A percentile compares a stretch with the other conserved stretches of the same genome.
phyloP scores from a whole-genome alignment of 1,284 basidiomycete genomes.

The Microbotryum violaceum region DNA sequence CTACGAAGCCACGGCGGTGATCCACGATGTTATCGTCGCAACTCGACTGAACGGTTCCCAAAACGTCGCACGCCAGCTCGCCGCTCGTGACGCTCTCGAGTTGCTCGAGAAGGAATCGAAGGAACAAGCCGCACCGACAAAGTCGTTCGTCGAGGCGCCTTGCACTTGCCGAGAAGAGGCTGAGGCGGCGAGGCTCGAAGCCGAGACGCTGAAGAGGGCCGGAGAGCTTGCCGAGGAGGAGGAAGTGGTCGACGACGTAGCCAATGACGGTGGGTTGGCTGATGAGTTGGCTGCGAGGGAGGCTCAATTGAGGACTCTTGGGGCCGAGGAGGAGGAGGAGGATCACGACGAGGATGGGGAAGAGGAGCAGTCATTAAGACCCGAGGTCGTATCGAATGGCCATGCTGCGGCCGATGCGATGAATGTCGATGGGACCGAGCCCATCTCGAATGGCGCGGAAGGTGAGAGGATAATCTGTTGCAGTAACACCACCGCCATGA shows the following conservation, averaged over 20 bases:
- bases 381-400: conserved; percentile 9
- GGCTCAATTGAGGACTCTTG: not conserved
- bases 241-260: not conserved
- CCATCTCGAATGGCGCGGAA: too few species aligned
- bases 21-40: conserved; percentile 9
- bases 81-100: conserved; percentile 8
- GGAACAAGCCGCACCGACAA: not conserved
- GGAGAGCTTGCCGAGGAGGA: conserved; percentile 5
- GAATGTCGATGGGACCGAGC: too few species aligned
- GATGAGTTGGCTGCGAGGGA: not conserved
- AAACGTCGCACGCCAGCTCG: conserved; percentile 25
- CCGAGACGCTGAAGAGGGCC: conserved; percentile 1
- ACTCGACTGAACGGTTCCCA: conserved; percentile 8
- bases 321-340: not conserved
- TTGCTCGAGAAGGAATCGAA: conserved; percentile 2
- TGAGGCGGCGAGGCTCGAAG: not conserved
- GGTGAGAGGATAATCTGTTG: too few species aligned
- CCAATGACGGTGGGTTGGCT: not conserved
- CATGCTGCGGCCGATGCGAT: too few species aligned
- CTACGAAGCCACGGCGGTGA: conserved; percentile 13
- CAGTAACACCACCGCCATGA: too few species aligned
- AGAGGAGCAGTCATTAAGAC: conserved; percentile 6
- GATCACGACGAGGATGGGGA: not conserved
- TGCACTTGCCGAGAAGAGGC: not conserved
- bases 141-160: conserved; percentile 2